A percentile compares a stretch with the other conserved stretches of the same genome.
Evolutionary conservation across 2,329 filamentous ascomycete genomes (phyloP).

Genomic region (Colletotrichum camelliae): DNA sequence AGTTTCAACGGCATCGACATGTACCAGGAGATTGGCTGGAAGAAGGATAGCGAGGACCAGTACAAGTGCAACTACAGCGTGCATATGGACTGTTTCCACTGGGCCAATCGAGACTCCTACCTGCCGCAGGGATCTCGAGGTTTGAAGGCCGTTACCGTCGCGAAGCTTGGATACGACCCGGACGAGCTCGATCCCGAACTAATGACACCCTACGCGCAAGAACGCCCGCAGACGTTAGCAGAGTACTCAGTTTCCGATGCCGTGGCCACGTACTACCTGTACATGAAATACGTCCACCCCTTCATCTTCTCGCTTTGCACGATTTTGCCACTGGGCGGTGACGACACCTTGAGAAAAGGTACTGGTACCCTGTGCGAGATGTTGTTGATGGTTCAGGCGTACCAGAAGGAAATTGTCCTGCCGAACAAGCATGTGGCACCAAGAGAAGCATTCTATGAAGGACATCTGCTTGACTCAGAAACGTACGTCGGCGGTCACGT

Average conservation of each 20-base stretch:
- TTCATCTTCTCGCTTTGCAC: constrained; percentile 99
- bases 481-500: constrained; percentile 99
- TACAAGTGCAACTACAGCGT: constrained; percentile 96
- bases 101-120: constrained; percentile 99
- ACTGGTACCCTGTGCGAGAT: constrained; percentile 99
- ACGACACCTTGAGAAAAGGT: constrained; percentile 92
- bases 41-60: constrained; percentile 93
- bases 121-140: constrained; percentile 96
- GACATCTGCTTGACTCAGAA: constrained; percentile 93
- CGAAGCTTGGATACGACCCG: constrained; percentile 97
- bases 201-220: constrained; percentile 91
- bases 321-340: constrained; percentile 89
- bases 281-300: constrained; percentile 99
- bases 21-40: constrained; percentile 98
- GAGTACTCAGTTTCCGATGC: constrained; percentile 99
- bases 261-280: constrained; percentile 97
- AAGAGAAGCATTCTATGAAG: constrained; percentile 94
- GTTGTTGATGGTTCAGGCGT: constrained; percentile 98
- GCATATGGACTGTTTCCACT: constrained; percentile 98
- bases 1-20: constrained; percentile 97
- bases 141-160: constrained; percentile 95
- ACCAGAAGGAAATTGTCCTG: constrained; percentile 86
- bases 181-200: constrained; percentile 97
- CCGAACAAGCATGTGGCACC: constrained; percentile 96
- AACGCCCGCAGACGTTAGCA: constrained; percentile 90